phyloP scores from a whole-genome alignment of 345 rosid species.

The Sonneratia alba region DNA sequence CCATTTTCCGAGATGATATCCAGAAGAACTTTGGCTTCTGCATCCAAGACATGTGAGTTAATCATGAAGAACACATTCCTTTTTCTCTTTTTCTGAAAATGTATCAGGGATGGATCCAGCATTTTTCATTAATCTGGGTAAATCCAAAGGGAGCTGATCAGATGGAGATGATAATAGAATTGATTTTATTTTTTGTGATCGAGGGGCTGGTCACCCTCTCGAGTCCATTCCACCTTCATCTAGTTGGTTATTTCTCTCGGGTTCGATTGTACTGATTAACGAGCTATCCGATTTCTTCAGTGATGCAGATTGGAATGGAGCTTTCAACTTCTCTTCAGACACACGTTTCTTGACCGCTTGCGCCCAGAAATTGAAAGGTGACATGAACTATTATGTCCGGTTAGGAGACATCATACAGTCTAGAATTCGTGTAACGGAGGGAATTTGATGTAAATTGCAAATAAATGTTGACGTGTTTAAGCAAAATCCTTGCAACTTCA shows the following conservation, averaged over 20 bases:
- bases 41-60: slow-evolving; percentile 66
- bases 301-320: slow-evolving; percentile 71
- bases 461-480: no score
- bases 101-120: no score
- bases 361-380: slow-evolving; percentile 54
- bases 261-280: neutral
- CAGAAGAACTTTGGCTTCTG: slow-evolving; percentile 62
- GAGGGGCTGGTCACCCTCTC: no score
- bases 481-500: no score
- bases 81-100: no score
- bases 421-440: neutral
- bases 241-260: neutral
- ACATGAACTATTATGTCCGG: neutral
- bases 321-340: slow-evolving; percentile 71
- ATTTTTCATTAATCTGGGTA: no score
- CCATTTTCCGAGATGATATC: slow-evolving; percentile 50
- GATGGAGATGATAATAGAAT: no score
- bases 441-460: no score
- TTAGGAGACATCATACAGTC: neutral
- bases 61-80: no score
- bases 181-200: no score
- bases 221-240: neutral
- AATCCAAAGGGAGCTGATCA: no score
- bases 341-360: slow-evolving; percentile 52
- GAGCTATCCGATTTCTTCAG: slow-evolving; percentile 22